Conservation (phyloP, 495 filamentous ascomycete species). For the Lasiosphaeria ovina region DNA sequence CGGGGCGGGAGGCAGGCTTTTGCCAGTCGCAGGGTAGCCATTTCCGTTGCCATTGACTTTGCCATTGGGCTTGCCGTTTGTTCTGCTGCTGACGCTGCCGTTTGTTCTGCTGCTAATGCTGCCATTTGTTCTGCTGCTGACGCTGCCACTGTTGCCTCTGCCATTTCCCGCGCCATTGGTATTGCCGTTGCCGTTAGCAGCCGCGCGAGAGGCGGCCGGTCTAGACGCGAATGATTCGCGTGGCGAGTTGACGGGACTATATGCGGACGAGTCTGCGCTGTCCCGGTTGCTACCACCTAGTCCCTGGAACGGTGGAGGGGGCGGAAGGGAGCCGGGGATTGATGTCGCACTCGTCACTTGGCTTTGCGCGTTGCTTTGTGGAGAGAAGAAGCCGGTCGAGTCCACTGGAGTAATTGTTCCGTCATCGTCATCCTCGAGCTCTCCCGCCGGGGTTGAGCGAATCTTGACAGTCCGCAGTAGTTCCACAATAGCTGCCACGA, state of each 20-base stretch:
- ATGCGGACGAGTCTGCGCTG: conserved; percentile 53
- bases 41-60: conserved; percentile 6
- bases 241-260: conserved; percentile 54
- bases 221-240: conserved; percentile 44
- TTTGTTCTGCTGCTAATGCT: not conserved
- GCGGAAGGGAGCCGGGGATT: conserved; percentile 37
- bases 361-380: conserved; percentile 39
- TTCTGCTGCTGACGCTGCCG: conserved; percentile 5
- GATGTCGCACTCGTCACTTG: conserved; percentile 31
- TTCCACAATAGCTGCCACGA: conserved; percentile 82
- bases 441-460: conserved; percentile 66
- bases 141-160: conserved; percentile 26
- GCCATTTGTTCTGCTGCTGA: conserved; percentile 25
- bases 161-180: conserved; percentile 14
- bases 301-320: conserved; percentile 51
- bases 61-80: conserved; percentile 12
- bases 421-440: conserved; percentile 75
- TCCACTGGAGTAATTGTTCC: conserved; percentile 53
- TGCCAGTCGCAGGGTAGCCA: conserved; percentile 36
- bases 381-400: conserved; percentile 53
- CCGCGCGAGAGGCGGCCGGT: conserved; percentile 34
- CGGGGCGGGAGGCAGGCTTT: conserved; percentile 33
- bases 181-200: conserved; percentile 22
- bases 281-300: conserved; percentile 38
- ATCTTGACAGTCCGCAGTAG: conserved; percentile 82